Evolutionary conservation across 805 yeast species (phyloP), one percentile per base, ranked within the genome.

Genomic region (Wickerhamomyces bovis): DNA sequence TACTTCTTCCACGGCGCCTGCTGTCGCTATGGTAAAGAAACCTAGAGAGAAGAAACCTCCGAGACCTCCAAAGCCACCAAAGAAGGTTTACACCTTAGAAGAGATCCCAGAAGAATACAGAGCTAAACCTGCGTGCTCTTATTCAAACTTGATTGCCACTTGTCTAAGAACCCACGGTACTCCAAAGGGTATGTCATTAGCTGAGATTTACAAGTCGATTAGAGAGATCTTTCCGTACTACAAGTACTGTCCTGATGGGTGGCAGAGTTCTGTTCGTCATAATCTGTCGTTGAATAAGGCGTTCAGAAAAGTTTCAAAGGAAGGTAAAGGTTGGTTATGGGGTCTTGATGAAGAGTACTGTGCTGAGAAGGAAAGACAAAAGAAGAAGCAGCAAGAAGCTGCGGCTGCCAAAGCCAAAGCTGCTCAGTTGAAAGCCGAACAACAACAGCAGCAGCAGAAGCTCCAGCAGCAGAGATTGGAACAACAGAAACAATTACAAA

Each of bases 261-360:
- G 99, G 99, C 99, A 94, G 68, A 84, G 87, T 60, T 81, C 95
- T 0, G 95, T 94, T 18, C 77, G 95, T 44, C 99, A 94, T 67
- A 90, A 89, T 57, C 71, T 94, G 36, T 84, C 92, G 20, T 72
- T 89, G 54, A 89, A 89, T 66, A 89, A 88, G 66, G 82, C 92
- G 7, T 94, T 92, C 69, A 74, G 79, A 44, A 85, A 85, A 59
- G 83, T 85, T 15, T 80, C 89, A 35, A 83, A 85, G 50, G 94
- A 86, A 56, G 94, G 95, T n/a, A 85, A 85, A 63, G 96, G 96
- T 47, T 90, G 96, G 95, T 68, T 87, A 26, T 92, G 96, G 95
- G 92, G 92, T 4, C 70, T 94, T 36, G 96, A 94, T 67, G 95
- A 89, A 50, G 84, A 80, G 49, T 88, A 83, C 52, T 78, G 86